Percentiles rank a stretch among this genome's conserved stretches.
These are phyloP conservation scores for Scheffersomyces amazonensis DNA, from an alignment of 805 yeast genomes.

Conservation along the genomic window DNA sequence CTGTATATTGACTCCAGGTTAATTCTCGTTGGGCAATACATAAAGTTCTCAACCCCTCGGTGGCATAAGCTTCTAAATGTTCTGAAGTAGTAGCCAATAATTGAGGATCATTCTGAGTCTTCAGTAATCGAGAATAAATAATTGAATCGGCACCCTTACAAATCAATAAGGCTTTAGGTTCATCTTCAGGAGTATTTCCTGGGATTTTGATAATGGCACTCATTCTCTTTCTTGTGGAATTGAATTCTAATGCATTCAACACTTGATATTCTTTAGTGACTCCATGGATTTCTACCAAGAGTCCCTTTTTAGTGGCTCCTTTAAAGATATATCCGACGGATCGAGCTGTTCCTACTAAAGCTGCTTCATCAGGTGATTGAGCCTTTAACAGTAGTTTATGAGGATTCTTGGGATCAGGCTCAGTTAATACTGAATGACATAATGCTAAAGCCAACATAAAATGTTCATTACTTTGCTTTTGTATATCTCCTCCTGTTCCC, in stretches of 20 bases:
- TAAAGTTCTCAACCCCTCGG: constrained; percentile 79
- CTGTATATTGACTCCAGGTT: constrained; percentile 56
- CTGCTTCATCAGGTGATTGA: constrained; percentile 87
- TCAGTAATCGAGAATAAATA: constrained; percentile 62
- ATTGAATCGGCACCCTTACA: constrained; percentile 88
- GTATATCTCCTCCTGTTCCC: constrained; percentile 49
- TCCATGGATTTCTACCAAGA: constrained; percentile 68
- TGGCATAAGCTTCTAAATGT: constrained; percentile 75
- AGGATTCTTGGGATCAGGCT: constrained; percentile 60
- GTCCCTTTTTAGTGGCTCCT: constrained; percentile 65
- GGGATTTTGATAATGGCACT: constrained; percentile 77
- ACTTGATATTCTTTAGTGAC: constrained; percentile 67
- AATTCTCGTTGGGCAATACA: constrained; percentile 75
- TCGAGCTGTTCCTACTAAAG: constrained; percentile 78
- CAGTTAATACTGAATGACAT: constrained; percentile 77
- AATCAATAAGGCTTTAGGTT: constrained; percentile 56
- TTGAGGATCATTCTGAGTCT: constrained; percentile 40
- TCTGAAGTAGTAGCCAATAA: constrained; percentile 63
- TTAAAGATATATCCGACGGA: constrained; percentile 69
- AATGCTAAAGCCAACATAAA: constrained; percentile 74
- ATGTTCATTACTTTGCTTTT: constrained; percentile 61
- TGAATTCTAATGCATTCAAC: constrained; percentile 70
- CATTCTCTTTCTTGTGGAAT: constrained; percentile 86
- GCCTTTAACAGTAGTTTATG: constrained; percentile 60
- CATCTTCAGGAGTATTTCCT: constrained; percentile 40